A percentile compares a stretch with the other conserved stretches of the same genome.
Evolutionary conservation across 768 basidiomycete genomes (phyloP).

Genomic region (Suillus occidentalis): DNA sequence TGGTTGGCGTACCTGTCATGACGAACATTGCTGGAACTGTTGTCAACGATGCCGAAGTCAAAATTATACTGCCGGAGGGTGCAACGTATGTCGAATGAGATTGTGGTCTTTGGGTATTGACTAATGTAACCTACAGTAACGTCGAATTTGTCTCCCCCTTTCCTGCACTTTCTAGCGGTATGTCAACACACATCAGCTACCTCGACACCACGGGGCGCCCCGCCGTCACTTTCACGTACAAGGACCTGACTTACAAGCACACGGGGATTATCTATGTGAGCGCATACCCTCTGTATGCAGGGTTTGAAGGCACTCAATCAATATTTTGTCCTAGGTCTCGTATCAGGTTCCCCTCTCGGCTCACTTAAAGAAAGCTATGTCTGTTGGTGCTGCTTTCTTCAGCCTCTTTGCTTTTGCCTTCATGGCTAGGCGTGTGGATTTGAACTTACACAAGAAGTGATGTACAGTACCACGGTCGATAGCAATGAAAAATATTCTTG

Average conservation of each 20-base stretch:
- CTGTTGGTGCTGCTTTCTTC: slow-evolving; percentile 71
- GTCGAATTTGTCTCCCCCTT: slow-evolving; percentile 79
- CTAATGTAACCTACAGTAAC: slow-evolving; percentile 50
- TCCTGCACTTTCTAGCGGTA: slow-evolving; percentile 57
- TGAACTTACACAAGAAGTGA: slow-evolving; percentile 45
- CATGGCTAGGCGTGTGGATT: slow-evolving; percentile 50
- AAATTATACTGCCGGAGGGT: slow-evolving; percentile 90
- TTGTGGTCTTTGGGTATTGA: slow-evolving; percentile 10
- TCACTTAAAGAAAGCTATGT: slow-evolving; percentile 85
- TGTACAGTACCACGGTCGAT: slow-evolving; percentile 7
- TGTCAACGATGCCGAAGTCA: slow-evolving; percentile 76
- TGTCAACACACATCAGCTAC: slow-evolving; percentile 80
- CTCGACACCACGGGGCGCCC: slow-evolving; percentile 92
- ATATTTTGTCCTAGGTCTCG: slow-evolving; percentile 58
- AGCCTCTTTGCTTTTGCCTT: slow-evolving; percentile 57
- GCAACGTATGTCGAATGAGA: slow-evolving; percentile 66
- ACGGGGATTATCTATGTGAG: slow-evolving; percentile 80
- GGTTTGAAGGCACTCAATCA: slow-evolving; percentile 12
- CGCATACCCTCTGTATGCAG: slow-evolving; percentile 22
- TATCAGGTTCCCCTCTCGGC: slow-evolving; percentile 81
- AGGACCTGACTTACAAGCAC: slow-evolving; percentile 77
- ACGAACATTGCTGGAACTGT: slow-evolving; percentile 78
- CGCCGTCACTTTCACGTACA: slow-evolving; percentile 68
- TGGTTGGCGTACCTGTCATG: slow-evolving; percentile 83
- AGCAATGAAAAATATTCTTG: not conserved